phyloP scores from a whole-genome alignment of 495 filamentous ascomycete species.

The Hypoxylon crocopeplum region DNA sequence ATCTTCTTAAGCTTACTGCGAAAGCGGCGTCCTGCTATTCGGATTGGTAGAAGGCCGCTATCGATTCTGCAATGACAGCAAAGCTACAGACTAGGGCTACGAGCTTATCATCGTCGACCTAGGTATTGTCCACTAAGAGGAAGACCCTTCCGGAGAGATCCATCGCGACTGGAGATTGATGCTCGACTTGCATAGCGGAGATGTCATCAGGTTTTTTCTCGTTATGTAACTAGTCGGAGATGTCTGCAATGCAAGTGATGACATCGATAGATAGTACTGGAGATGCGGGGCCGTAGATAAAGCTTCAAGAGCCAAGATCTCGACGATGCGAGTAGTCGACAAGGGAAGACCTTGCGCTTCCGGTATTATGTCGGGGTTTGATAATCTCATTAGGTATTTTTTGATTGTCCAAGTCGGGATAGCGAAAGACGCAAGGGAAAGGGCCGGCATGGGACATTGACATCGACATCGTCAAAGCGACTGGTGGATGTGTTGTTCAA shows the following conservation, averaged over 20 bases:
- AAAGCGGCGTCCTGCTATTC: conserved; percentile 1
- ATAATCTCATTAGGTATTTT: conserved; percentile 1
- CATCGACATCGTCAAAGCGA: too few relatives aligned
- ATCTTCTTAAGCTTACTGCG: conserved; percentile 13
- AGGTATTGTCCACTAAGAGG: conserved; percentile 28
- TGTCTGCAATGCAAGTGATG: conserved; percentile 15
- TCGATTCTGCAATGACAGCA: conserved; percentile 27
- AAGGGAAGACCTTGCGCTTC: conserved; percentile 11
- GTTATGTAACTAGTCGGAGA: conserved; percentile 35
- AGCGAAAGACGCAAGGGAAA: too few relatives aligned
- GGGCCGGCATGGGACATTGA: too few relatives aligned
- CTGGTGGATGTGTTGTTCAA: not conserved
- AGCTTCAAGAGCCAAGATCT: conserved; percentile 18
- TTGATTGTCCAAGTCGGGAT: too few relatives aligned
- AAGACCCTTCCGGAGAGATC: conserved; percentile 8
- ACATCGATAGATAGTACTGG: conserved; percentile 27
- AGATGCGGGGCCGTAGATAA: conserved; percentile 30
- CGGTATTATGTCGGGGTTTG: not conserved
- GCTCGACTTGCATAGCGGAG: conserved; percentile 35
- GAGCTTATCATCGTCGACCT: conserved; percentile 26
- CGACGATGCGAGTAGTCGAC: conserved; percentile 2
- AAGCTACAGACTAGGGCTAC: conserved; percentile 23
- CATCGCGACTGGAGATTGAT: conserved; percentile 31
- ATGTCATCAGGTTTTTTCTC: conserved; percentile 32
- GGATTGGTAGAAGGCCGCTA: conserved; percentile 27